Conservation (phyloP, 768 basidiomycete species). For the Grammothele lineata region DNA sequence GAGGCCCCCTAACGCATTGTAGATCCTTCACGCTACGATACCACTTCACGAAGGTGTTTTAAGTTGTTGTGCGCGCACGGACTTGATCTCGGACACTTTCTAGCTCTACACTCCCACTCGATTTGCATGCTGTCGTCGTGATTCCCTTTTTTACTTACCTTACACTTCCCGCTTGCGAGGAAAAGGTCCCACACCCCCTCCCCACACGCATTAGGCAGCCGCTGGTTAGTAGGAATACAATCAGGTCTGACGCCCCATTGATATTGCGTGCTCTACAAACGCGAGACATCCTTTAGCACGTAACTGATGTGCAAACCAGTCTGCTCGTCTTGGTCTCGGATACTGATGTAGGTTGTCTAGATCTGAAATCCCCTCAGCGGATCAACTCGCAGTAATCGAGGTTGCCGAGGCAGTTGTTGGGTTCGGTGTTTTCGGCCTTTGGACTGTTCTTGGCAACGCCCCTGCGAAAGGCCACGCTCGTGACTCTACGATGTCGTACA, state of each 20-base stretch:
- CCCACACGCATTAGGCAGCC: slow-evolving; percentile 21
- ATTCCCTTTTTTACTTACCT: slow-evolving; percentile 13
- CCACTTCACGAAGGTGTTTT: slow-evolving; percentile 9
- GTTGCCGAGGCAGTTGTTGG: too few species aligned
- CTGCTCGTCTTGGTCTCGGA: too few species aligned
- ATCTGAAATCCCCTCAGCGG: too few species aligned
- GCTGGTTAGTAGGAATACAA: slow-evolving; percentile 22
- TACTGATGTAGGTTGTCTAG: too few species aligned
- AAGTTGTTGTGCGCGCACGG: slow-evolving; percentile 6
- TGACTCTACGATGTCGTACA: too few species aligned
- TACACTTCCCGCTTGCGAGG: slow-evolving; percentile 30
- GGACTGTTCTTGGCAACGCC: too few species aligned
- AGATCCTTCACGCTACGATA: slow-evolving; percentile 13
- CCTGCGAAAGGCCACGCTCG: too few species aligned
- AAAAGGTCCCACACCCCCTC: slow-evolving; percentile 21
- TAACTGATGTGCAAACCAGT: too few species aligned
- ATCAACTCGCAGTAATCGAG: too few species aligned
- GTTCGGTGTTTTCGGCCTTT: too few species aligned
- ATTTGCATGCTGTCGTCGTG: slow-evolving; percentile 10
- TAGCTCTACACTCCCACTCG: neutral
- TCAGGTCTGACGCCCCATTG: slow-evolving; percentile 10
- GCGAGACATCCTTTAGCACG: too few species aligned
- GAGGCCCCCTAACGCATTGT: slow-evolving; percentile 8
- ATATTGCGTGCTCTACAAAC: too few species aligned
- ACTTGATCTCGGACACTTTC: slow-evolving; percentile 11